A percentile compares a stretch with the other conserved stretches of the same genome.
phyloP scores from a whole-genome alignment of 352 stramenopile genomes.

The Phytophthora chlamydospora region DNA sequence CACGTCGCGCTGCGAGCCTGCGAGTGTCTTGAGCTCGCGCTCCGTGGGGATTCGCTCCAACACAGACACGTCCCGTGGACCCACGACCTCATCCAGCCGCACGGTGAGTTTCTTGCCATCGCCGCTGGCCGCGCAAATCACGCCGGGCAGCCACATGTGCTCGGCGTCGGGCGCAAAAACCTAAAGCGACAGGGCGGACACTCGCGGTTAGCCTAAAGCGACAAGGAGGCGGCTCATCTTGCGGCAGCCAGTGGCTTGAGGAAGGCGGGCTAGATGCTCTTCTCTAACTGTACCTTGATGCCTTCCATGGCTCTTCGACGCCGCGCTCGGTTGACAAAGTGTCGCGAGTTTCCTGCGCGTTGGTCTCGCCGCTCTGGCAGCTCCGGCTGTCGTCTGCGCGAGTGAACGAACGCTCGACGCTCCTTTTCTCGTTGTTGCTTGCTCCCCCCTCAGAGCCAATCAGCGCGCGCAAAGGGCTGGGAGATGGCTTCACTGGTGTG shows the following conservation, averaged over 20 bases:
- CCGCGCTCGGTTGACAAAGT: slow-evolving; percentile 7
- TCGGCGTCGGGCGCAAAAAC: slow-evolving; percentile 79
- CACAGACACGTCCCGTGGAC: slow-evolving; percentile 46
- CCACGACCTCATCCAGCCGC: slow-evolving; percentile 70
- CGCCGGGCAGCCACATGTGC: slow-evolving; percentile 82
- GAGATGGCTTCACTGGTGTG: slow-evolving; percentile 35
- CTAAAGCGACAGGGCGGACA: slow-evolving; percentile 38
- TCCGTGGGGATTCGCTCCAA: slow-evolving; percentile 51
- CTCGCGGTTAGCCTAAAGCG: not conserved
- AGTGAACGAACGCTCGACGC: slow-evolving; percentile 14
- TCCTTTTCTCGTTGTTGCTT: slow-evolving; percentile 23
- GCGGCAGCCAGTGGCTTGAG: not conserved
- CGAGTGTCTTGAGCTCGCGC: slow-evolving; percentile 55
- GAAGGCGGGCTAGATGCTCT: not conserved
- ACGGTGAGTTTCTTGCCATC: slow-evolving; percentile 61
- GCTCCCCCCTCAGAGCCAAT: slow-evolving; percentile 32
- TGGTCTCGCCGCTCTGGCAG: not conserved
- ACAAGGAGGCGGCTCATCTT: not conserved
- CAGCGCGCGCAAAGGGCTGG: not conserved
- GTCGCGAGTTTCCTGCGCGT: not conserved
- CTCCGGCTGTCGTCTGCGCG: slow-evolving; percentile 28
- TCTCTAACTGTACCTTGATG: slow-evolving; percentile 47
- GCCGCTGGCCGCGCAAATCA: slow-evolving; percentile 57
- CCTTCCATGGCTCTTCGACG: slow-evolving; percentile 50
- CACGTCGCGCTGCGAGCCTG: slow-evolving; percentile 60